A percentile compares a stretch with the other conserved stretches of the same genome.
phyloP scores from a whole-genome alignment of 73 alveolate species.

The Symbiodinium pilosum region DNA sequence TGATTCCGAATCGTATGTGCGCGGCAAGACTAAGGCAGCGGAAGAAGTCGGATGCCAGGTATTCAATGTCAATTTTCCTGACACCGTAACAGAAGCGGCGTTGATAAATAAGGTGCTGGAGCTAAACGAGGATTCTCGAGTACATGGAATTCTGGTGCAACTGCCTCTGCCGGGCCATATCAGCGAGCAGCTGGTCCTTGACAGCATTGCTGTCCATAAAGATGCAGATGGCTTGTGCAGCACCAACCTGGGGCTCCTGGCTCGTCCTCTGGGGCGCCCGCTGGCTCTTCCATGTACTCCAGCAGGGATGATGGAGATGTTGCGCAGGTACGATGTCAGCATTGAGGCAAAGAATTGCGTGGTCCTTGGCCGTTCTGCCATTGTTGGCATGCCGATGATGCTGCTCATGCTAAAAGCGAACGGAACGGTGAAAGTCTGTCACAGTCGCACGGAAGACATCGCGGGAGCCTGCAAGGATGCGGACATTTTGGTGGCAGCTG shows the following conservation, averaged over 20 bases:
- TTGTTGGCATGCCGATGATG: constrained; percentile 97
- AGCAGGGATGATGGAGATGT: constrained; percentile 83
- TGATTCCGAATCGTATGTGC: constrained; percentile 54
- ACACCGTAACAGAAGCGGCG: constrained; percentile 95
- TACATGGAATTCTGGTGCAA: constrained; percentile 96
- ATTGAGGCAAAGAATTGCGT: constrained; percentile 96
- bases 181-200: constrained; percentile 80
- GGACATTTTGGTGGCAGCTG: constrained; percentile 96
- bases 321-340: constrained; percentile 50
- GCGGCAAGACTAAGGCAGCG: constrained; percentile 96
- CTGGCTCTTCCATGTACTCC: constrained; percentile 95
- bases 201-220: constrained; percentile 96
- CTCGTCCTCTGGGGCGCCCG: constrained; percentile 22
- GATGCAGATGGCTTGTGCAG: constrained; percentile 98
- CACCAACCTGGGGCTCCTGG: constrained; percentile 95
- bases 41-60: constrained; percentile 96
- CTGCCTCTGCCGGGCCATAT: constrained; percentile 95
- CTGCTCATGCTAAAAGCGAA: constrained; percentile 90
- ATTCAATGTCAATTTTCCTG: constrained; percentile 81
- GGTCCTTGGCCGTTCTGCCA: constrained; percentile 95
- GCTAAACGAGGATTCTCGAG: constrained; percentile 95
- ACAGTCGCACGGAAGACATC: constrained; percentile 96
- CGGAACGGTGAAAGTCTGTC: constrained; percentile 96
- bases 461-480: constrained; percentile 90
- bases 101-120: constrained; percentile 95